A percentile compares a stretch with the other conserved stretches of the same genome.
These are phyloP conservation scores for Hymenoscyphus fraxineus DNA, from an alignment of 2,329 filamentous ascomycete species.

Conservation along the genomic window DNA sequence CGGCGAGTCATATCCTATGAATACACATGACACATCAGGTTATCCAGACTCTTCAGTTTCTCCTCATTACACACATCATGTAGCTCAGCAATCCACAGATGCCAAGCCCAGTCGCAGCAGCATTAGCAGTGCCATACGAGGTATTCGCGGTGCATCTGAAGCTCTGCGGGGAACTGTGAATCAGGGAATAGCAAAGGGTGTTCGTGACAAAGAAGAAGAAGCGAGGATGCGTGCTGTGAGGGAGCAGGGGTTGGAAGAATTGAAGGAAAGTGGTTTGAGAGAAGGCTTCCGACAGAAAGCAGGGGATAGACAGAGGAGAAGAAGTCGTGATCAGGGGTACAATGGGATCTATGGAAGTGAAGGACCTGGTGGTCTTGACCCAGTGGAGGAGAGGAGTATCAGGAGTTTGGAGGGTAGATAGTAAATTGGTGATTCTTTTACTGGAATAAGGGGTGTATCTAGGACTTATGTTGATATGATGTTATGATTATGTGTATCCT, in stretches of 20 bases:
- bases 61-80: not conserved
- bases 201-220: constrained; percentile 24
- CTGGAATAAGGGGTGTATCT: not conserved
- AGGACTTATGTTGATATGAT: not conserved
- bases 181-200: constrained; percentile 19
- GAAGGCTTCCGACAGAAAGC: constrained; percentile 25
- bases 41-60: not conserved
- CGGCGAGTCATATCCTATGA: not conserved
- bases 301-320: constrained; percentile 15
- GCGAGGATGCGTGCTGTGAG: constrained; percentile 23
- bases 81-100: not conserved
- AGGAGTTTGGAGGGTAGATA: constrained; percentile 10
- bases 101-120: constrained; percentile 10
- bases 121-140: constrained; percentile 15
- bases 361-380: constrained; percentile 20
- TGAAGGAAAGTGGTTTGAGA: constrained; percentile 23
- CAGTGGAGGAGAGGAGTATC: constrained; percentile 21
- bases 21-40: not conserved
- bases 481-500: not conserved
- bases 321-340: constrained; percentile 11
- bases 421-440: not conserved
- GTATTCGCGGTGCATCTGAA: constrained; percentile 26
- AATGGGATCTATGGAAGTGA: constrained; percentile 24
- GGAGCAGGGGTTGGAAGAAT: constrained; percentile 25
- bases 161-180: constrained; percentile 26